Percentiles rank a stretch among this genome's conserved stretches.
Evolutionary conservation across 352 stramenopile genomes (phyloP).

Genomic region (Globisporangium okanoganense): DNA sequence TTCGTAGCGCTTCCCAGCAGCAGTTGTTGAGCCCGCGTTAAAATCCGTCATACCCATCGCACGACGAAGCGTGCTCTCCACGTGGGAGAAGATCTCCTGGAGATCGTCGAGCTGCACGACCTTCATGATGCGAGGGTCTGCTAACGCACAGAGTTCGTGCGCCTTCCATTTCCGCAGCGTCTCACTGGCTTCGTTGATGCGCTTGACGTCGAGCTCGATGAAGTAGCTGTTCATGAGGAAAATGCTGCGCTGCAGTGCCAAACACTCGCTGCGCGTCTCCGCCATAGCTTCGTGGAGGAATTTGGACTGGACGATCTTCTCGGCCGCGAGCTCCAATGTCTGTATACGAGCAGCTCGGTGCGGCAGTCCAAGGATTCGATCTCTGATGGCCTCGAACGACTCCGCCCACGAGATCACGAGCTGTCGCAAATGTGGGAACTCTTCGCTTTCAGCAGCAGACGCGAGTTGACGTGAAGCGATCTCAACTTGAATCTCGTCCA

Average conservation of each 20-base stretch:
- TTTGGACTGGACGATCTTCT: conserved; percentile 25
- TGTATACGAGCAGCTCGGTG: conserved; percentile 28
- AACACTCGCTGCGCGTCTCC: conserved; percentile 35
- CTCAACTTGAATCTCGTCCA: conserved; percentile 42
- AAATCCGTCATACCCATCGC: conserved; percentile 53
- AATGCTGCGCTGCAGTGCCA: conserved; percentile 38
- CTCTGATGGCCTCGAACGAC: conserved; percentile 27
- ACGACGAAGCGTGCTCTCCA: conserved; percentile 30
- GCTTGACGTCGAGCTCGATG: conserved; percentile 44
- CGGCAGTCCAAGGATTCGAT: conserved; percentile 30
- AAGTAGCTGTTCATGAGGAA: conserved; percentile 59
- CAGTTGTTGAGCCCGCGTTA: conserved; percentile 23
- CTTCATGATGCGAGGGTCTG: conserved; percentile 34
- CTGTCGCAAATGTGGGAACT: conserved; percentile 35
- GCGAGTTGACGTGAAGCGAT: conserved; percentile 28
- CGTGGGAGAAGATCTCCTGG: conserved; percentile 24
- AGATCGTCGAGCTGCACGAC: conserved; percentile 37
- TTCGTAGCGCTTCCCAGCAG: conserved; percentile 37
- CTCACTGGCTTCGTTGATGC: conserved; percentile 36
- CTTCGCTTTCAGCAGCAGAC: conserved; percentile 20
- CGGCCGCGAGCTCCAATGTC: conserved; percentile 22
- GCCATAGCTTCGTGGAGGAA: conserved; percentile 41
- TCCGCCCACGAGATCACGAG: conserved; percentile 26
- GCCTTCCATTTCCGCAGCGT: conserved; percentile 30
- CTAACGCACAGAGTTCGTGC: conserved; percentile 30